phyloP scores from a whole-genome alignment of 805 yeast genomes.

The Ogataea salicorniae region DNA sequence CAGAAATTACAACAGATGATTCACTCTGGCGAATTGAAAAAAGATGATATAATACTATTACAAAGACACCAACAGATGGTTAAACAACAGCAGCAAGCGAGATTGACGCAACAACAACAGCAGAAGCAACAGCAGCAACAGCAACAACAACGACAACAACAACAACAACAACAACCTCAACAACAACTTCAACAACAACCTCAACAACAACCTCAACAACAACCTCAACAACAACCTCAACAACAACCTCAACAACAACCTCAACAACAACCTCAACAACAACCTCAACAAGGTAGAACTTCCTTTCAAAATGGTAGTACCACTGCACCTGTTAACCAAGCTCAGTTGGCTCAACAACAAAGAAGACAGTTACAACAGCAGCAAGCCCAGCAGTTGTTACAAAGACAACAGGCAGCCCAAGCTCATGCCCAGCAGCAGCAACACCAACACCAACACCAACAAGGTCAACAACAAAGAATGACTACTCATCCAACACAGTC shows the following conservation, averaged over 20 bases:
- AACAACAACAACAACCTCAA: conserved; percentile 20
- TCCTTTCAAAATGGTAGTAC: neutral
- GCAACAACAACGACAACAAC: conserved; percentile 9
- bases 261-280: conserved; percentile 3
- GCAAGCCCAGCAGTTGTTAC: neutral
- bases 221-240: too few relatives aligned
- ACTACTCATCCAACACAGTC: too few relatives aligned
- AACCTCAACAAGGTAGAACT: neutral
- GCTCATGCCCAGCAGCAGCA: conserved; percentile 1
- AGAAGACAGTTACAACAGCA: conserved; percentile 3
- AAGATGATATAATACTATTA: conserved; percentile 26
- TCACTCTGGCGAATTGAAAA: conserved; percentile 27
- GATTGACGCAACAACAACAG: conserved; percentile 9
- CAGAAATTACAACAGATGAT: conserved; percentile 30
- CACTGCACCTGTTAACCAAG: neutral
- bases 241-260: too few relatives aligned
- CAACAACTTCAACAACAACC: too few relatives aligned
- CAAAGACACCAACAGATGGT: conserved; percentile 31
- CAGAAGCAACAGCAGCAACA: conserved; percentile 6
- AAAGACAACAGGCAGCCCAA: conserved; percentile 4
- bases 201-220: too few relatives aligned
- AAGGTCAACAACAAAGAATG: too few relatives aligned
- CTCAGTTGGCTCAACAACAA: conserved; percentile 1
- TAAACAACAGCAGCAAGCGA: conserved; percentile 24
- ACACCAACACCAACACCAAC: neutral